Base-by-base conservation (phyloP, 1,139 yeast genomes). In the Geotrichum klebahnii region DNA sequence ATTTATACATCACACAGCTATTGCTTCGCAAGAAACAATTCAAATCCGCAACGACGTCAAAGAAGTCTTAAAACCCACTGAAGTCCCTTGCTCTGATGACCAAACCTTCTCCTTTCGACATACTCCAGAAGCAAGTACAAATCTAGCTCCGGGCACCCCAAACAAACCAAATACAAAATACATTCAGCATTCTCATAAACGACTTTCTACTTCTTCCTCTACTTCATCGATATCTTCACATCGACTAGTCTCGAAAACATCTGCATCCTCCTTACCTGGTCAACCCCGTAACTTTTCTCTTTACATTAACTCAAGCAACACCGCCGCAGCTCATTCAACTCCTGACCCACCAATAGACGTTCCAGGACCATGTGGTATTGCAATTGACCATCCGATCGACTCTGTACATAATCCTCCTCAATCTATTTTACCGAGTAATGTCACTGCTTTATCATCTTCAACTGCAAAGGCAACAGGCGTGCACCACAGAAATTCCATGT, bases 171-270 rank as follows among this genome's bases (percentile, higher is more conserved):
- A 22, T 34, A 19, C 40, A 17, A 34, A 33, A 23, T 34, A 26
- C 33, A 17, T 34, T 23, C 32, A 19, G 16, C 43, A 39, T 26
- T 28, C 33, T n/a, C 43, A 39, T 26, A 28, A 22, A 17, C 32
- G 46, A 6, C 34, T 44, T 23, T 44, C 46, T 10, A 35, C 23
- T 19, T 44, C 46, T 12, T 44, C 46, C 3, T 34, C 46, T 2
- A 17, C 41, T 24, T 44, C 46, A 17, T 44, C 46, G 12, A 44
- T 44, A 24, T 24, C 33, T 14, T 44, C 46, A 10, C 46, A 44
- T 19, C 34, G 28, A 44, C 32, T 44, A 5, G 41, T 34, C 41
- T 24, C 43, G 20, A 39, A 39, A 28, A 16, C 43, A 3, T 39
- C 43, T 26, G 34, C 43, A 28, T 28, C 43, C 20, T 39, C 43